Base-by-base conservation (phyloP, 768 basidiomycete genomes). In the Xanthoconium purpureum region DNA sequence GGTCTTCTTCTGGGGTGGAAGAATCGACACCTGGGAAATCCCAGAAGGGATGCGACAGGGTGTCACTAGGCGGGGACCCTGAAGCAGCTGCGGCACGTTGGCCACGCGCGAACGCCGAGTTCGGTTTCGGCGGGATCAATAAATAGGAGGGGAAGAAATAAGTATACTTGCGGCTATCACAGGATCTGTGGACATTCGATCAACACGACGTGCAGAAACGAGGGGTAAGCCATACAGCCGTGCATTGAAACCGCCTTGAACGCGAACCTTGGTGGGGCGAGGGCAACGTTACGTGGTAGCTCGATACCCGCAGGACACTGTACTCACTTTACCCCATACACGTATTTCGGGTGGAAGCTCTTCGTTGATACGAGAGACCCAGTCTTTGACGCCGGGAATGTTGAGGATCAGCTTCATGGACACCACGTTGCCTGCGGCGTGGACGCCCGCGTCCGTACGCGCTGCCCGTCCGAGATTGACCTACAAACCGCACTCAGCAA, bases 151-250 rank as follows among this genome's bases (percentile, higher is more conserved):
- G 97, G 62, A 99, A 89, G 74, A 91, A 91, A 73, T 99, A 99
- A 15, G 95, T 97, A 74, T 99, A 99, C 71, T 94, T 93, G 57
- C 96, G 84, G 58, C 94, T 96, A 69, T 98, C 95, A 74, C 95
- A 98, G 3, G 85, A 78, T 57, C 92, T 94, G 72, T 58, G 0
- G 51, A 24, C 18, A 33, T 8, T 24, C 0, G 47, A 24, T 64
- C 38, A 66, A 37, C 28, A 55, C 30, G 40, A 14, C 45, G 17
- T 10, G 17, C 15, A 9, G 5, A 30, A 30, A 43, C 36, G 39
- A 47, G 8, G 33, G 29, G 28, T 32, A 29, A 14, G 7, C 67
- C 80, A 13, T 56, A 89, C 89, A 82, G 70, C 69, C 90, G 80
- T 11, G 90, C 88, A 58, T 88, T 89, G 75, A 93, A 93, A 1